A percentile compares a stretch with the other conserved stretches of the same genome.
These are phyloP conservation scores for Thalassiosira gravida DNA, from an alignment of 352 stramenopile species.

Conservation along the genomic window DNA sequence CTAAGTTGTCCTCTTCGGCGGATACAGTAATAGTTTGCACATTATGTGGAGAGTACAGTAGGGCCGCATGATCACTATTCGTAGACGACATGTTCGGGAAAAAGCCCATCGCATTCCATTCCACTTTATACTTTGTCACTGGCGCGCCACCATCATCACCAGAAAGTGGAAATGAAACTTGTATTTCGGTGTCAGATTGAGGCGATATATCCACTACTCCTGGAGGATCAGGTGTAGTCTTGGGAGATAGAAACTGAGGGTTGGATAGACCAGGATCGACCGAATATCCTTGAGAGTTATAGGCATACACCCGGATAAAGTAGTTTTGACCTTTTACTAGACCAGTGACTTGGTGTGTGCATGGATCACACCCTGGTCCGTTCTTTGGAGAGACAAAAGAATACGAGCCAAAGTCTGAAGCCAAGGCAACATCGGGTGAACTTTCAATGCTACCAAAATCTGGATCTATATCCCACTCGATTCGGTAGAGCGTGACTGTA, in stretches of 20 bases:
- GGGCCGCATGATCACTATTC: slow-evolving; percentile 64
- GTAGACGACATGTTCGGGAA: slow-evolving; percentile 61
- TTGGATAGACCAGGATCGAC: slow-evolving; percentile 38
- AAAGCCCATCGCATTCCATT: slow-evolving; percentile 91
- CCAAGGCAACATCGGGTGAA: slow-evolving; percentile 21
- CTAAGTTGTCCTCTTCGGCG: slow-evolving; percentile 87
- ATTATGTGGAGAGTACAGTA: slow-evolving; percentile 88
- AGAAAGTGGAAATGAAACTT: slow-evolving; percentile 84
- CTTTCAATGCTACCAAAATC: slow-evolving; percentile 47
- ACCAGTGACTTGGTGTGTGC: slow-evolving; percentile 48
- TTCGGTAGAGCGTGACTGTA: slow-evolving; percentile 89
- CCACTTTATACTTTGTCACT: slow-evolving; percentile 90
- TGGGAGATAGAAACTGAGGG: slow-evolving; percentile 41
- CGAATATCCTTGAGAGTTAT: slow-evolving; percentile 85
- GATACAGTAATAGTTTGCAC: slow-evolving; percentile 90
- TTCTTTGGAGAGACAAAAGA: slow-evolving; percentile 45
- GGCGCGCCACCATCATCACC: slow-evolving; percentile 87
- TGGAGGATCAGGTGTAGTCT: slow-evolving; percentile 52
- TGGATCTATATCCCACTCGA: slow-evolving; percentile 89
- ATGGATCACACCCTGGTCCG: slow-evolving; percentile 48
- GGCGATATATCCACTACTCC: slow-evolving; percentile 66
- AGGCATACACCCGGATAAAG: slow-evolving; percentile 89
- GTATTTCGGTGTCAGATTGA: slow-evolving; percentile 65
- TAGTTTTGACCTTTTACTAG: slow-evolving; percentile 86
- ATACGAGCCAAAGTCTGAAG: slow-evolving; percentile 35